Evolutionary conservation across 805 yeast genomes (phyloP), one percentile per base, ranked within the genome.

Genomic region (Pichia ethanolica): DNA sequence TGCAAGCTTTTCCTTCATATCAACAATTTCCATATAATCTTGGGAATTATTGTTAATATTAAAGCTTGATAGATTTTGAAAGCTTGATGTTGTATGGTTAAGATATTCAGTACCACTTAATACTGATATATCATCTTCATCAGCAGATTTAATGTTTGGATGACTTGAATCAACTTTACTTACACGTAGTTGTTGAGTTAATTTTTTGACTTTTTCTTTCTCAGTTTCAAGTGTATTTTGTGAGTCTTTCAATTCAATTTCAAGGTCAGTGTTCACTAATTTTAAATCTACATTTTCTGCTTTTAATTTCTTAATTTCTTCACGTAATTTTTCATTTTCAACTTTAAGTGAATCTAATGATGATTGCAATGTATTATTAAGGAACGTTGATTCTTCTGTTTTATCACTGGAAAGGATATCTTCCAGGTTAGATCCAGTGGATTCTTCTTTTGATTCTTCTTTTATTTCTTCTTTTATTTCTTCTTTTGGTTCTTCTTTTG

Each of bases 1-100:
- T 61, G 74, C 71, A 55, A 90, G 66, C 42, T 76, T 72, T 48
- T 80, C 82, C 53, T 75, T 71, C 54, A 79, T 73, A 57, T 79
- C 81, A 11, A 75, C 74, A 7, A 79, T 76, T 53, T 77, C 78
- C 33, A 75, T 60, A 46, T 72, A 71, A 40, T 65, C 60, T 25
- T 46, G 48, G 39, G 66, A 61, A 8, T 47, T 43, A 35, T 55
- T 56, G 47, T 51, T 42, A 59, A 61, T 53, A 48, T 55, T 47
- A 60, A 62, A 56, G 50, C 51, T 49, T 55, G 49, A 53, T 52
- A 54, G 53, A 35, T 48, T 56, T 49, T 56, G 62, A 56, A 58
- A 58, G 42, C 56, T 59, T 28, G 56, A 54, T 13, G 55, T 46
- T 13, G 55, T 35, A 9, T 56, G 57, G 25, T 52, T 48, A 13